These are phyloP conservation scores for Apophysomyces variabilis DNA, from an alignment of 371 early-diverging fungal genomes.

Conservation along the genomic window DNA sequence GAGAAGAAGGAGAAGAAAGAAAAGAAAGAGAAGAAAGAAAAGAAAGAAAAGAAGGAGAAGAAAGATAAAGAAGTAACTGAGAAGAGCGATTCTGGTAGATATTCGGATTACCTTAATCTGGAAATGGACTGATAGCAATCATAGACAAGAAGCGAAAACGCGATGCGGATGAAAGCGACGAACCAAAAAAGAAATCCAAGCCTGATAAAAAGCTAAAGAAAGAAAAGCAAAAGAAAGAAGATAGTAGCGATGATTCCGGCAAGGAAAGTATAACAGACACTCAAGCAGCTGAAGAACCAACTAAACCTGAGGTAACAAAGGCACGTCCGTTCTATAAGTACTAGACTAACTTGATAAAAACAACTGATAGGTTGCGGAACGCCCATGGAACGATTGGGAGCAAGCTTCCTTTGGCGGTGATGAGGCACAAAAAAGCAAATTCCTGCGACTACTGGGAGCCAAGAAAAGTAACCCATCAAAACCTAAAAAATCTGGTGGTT, in stretches of 20 bases:
- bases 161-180: conserved; percentile 2
- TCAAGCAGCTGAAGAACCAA: not conserved
- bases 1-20: not conserved
- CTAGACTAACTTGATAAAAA: not conserved
- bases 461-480: conserved; percentile 31
- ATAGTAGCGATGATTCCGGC: not conserved
- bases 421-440: conserved; percentile 47
- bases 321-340: no score
- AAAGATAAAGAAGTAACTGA: not conserved
- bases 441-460: conserved; percentile 52
- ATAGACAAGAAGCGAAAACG: conserved; percentile 24
- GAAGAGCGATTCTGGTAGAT: no score
- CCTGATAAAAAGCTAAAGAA: conserved; percentile 25
- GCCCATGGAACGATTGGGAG: conserved; percentile 55
- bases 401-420: conserved; percentile 56
- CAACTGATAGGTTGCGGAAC: conserved; percentile 15
- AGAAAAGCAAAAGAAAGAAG: conserved; percentile 13
- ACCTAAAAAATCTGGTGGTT: conserved; percentile 31
- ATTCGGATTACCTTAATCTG: not conserved
- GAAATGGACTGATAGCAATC: not conserved
- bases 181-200: conserved; percentile 19
- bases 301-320: not conserved
- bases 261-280: not conserved
- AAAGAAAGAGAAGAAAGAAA: not conserved
- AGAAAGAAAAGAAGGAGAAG: conserved; percentile 1